Evolutionary conservation across 169 alveolate species (phyloP).

Genomic region (Plasmodium gaboni): DNA sequence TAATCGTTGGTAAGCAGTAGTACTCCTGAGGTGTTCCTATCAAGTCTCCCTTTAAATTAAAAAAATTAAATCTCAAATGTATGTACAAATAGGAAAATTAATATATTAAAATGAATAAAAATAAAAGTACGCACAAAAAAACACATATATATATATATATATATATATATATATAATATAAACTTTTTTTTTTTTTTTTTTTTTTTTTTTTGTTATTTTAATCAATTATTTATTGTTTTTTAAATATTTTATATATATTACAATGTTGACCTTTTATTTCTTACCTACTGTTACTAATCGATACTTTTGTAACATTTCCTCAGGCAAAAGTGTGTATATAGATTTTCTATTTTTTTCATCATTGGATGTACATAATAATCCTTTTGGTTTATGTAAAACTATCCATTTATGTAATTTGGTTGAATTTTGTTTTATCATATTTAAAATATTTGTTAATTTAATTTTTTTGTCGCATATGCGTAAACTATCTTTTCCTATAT

Average conservation of each 20-base stretch:
- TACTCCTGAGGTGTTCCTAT: slow-evolving; percentile 73
- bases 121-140: neutral
- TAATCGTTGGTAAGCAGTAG: slow-evolving; percentile 69
- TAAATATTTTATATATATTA: neutral
- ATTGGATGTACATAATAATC: slow-evolving; percentile 56
- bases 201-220: neutral
- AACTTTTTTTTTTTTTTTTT: neutral
- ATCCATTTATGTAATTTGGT: slow-evolving; percentile 40
- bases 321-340: slow-evolving; percentile 57
- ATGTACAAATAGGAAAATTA: neutral
- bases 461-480: slow-evolving; percentile 22
- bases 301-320: slow-evolving; percentile 35
- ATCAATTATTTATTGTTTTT: neutral
- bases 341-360: slow-evolving; percentile 70
- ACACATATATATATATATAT: neutral
- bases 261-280: neutral
- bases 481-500: slow-evolving; percentile 48
- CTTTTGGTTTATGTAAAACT: slow-evolving; percentile 74
- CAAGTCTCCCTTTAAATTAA: slow-evolving; percentile 36
- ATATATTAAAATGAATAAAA: neutral
- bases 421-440: slow-evolving; percentile 5
- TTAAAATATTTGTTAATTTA: slow-evolving; percentile 8
- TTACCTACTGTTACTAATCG: slow-evolving; percentile 72
- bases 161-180: neutral
- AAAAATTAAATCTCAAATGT: neutral